Conservation (phyloP, 2,329 filamentous ascomycete genomes). For the Fusarium sp. region DNA sequence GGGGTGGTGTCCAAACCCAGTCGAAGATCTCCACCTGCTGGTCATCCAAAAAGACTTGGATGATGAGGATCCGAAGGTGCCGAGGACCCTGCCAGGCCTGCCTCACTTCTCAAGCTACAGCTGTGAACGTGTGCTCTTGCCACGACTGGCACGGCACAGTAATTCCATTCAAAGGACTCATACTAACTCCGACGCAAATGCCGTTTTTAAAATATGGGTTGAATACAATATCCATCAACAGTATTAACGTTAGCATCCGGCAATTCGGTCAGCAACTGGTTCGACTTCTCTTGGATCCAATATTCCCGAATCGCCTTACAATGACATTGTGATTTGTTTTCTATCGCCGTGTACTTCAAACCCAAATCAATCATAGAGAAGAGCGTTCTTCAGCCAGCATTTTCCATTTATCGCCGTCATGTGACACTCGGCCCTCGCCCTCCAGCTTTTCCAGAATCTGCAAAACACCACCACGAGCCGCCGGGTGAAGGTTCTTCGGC, state of each 20-base stretch:
- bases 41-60: neutral
- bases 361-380: slow-evolving; percentile 36
- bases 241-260: neutral
- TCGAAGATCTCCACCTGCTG: slow-evolving; percentile 15
- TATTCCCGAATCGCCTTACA: neutral
- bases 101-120: neutral
- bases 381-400: slow-evolving; percentile 45
- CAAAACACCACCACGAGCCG: slow-evolving; percentile 81
- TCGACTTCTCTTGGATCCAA: neutral
- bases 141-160: slow-evolving; percentile 18
- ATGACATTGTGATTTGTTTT: neutral
- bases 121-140: slow-evolving; percentile 18
- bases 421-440: slow-evolving; percentile 76
- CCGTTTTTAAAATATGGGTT: neutral
- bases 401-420: slow-evolving; percentile 53
- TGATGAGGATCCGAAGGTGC: slow-evolving; percentile 27
- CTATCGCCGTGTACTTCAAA: neutral
- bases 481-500: slow-evolving; percentile 79
- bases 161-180: slow-evolving; percentile 1
- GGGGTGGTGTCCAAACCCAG: slow-evolving; percentile 7
- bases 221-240: too few species aligned
- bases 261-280: neutral
- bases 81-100: slow-evolving; percentile 3
- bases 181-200: slow-evolving; percentile 5
- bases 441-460: slow-evolving; percentile 87